Percentiles rank a stretch among this genome's conserved stretches.
Evolutionary conservation across 345 rosid species (phyloP).

Genomic region (Eucalyptus pauciflora): DNA sequence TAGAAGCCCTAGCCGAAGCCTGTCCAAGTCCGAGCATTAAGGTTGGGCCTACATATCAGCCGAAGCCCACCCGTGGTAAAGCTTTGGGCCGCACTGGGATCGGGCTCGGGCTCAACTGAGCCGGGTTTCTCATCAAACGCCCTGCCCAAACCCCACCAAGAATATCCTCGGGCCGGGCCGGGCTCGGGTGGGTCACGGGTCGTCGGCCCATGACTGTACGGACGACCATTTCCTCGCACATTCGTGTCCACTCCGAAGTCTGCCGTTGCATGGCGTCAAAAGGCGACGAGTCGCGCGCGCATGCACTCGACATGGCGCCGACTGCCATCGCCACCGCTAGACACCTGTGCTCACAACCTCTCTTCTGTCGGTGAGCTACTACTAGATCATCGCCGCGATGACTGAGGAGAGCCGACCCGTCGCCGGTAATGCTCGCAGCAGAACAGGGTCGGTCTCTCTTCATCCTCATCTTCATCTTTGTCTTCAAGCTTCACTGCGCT

Average conservation of each 20-base stretch:
- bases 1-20: too few relatives aligned
- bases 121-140: not conserved
- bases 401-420: not conserved
- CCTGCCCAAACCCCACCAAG: not conserved
- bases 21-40: too few relatives aligned
- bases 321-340: not conserved
- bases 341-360: not conserved
- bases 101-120: not conserved
- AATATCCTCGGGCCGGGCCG: too few relatives aligned
- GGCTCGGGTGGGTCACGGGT: too few relatives aligned
- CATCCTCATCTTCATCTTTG: not conserved
- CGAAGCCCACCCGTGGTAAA: not conserved
- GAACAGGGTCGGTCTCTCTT: not conserved
- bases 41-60: too few relatives aligned
- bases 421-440: not conserved
- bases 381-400: not conserved
- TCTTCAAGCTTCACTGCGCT: not conserved
- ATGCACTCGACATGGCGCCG: not conserved
- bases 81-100: not conserved
- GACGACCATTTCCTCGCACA: too few relatives aligned
- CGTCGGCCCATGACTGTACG: too few relatives aligned
- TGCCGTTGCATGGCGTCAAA: not conserved
- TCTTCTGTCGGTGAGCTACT: not conserved
- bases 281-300: not conserved
- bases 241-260: not conserved